These are phyloP conservation scores for Ogataea glucozyma DNA, from an alignment of 805 yeast genomes.

Conservation along the genomic window DNA sequence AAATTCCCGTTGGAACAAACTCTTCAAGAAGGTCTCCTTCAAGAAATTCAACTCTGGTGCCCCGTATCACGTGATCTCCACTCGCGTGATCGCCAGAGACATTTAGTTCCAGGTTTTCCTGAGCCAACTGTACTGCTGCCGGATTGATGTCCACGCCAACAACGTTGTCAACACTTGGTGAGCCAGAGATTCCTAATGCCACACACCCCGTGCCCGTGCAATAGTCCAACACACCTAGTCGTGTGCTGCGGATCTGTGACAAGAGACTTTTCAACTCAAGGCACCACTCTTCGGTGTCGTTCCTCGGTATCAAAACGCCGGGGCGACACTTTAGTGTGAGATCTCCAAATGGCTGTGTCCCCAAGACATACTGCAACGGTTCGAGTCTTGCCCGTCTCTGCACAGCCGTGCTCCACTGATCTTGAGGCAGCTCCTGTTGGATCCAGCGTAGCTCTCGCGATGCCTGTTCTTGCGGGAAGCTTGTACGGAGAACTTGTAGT, in stretches of 20 bases:
- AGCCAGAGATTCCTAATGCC: conserved; percentile 50
- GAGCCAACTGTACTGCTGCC: conserved; percentile 53
- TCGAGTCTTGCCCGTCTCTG: conserved; percentile 48
- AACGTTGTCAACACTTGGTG: conserved; percentile 21
- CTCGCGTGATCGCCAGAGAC: not conserved
- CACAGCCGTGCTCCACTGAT: conserved; percentile 55
- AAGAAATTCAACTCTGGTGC: too few relatives aligned
- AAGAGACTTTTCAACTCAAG: conserved; percentile 38
- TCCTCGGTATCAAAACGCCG: conserved; percentile 83
- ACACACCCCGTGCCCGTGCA: conserved; percentile 93
- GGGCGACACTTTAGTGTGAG: conserved; percentile 58
- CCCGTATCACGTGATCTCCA: conserved; percentile 12
- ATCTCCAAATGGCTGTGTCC: conserved; percentile 82
- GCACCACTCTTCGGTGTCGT: conserved; percentile 96
- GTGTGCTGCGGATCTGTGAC: not conserved
- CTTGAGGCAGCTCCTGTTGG: conserved; percentile 50
- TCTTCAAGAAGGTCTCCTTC: conserved; percentile 26
- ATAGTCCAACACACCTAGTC: conserved; percentile 54
- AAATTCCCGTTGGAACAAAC: conserved; percentile 7
- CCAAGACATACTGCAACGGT: conserved; percentile 85
- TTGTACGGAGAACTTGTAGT: conserved; percentile 13
- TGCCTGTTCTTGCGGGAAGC: conserved; percentile 40
- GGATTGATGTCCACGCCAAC: conserved; percentile 59
- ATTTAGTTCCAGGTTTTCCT: conserved; percentile 39
- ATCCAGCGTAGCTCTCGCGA: conserved; percentile 67